Conservation (phyloP, 345 rosid species). For the Kandelia obovata region DNA sequence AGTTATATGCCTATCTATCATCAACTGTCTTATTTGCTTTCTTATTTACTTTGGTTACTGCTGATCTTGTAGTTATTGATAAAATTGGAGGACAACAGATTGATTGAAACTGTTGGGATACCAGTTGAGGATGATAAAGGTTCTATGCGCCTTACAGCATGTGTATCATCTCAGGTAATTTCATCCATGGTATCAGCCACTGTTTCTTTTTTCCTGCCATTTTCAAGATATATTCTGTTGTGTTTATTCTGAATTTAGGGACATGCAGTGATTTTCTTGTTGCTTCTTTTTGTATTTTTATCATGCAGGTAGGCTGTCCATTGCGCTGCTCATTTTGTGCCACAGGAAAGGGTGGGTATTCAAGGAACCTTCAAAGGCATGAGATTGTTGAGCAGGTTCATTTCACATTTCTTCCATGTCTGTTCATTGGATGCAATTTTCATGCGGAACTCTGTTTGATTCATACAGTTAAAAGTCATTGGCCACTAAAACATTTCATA, state of each 20-base stretch:
- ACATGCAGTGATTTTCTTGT: neutral
- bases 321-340: conserved; percentile 98
- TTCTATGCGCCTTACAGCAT: conserved; percentile 82
- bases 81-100: conserved; percentile 75
- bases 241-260: neutral
- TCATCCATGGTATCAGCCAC: neutral
- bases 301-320: conserved; percentile 87
- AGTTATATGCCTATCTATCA: neutral
- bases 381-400: conserved; percentile 90
- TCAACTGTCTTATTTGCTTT: neutral
- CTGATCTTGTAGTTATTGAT: conserved; percentile 54
- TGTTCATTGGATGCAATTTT: neutral
- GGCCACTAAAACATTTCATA: neutral
- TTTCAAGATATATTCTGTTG: neutral
- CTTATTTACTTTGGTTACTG: neutral
- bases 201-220: neutral
- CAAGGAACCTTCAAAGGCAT: conserved; percentile 83
- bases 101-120: conserved; percentile 97
- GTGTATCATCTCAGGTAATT: conserved; percentile 89
- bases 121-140: conserved; percentile 82
- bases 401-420: conserved; percentile 7
- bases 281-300: conserved; percentile 11
- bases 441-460: neutral
- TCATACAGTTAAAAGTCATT: neutral
- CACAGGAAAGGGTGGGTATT: conserved; percentile 95